phyloP scores from a whole-genome alignment of 164 flowering plant species.

The Macadamia tetraphylla region DNA sequence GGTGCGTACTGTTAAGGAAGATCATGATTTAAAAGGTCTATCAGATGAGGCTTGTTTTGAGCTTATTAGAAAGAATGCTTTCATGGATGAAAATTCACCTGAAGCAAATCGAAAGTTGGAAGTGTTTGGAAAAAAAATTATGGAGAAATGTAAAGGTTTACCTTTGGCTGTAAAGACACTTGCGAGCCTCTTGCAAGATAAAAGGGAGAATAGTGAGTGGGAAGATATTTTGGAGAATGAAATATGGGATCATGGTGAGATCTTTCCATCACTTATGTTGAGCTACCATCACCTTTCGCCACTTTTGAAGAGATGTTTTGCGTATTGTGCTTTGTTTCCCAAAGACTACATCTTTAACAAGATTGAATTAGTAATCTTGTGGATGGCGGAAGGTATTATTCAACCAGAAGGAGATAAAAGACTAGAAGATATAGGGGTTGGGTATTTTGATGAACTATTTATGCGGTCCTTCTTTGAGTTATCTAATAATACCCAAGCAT shows the following conservation, averaged over 20 bases:
- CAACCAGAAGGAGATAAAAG: background rate
- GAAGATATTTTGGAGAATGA: conserved; percentile 10
- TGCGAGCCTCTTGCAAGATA: background rate
- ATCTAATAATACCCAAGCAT: too few species aligned
- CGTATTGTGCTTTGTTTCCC: conserved; percentile 24
- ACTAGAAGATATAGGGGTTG: conserved; percentile 24
- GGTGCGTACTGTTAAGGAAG: background rate
- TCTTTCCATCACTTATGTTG: conserved; percentile 14
- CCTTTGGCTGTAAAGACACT: background rate
- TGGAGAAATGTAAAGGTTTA: background rate
- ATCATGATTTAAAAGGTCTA: too few species aligned
- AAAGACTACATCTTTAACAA: conserved; percentile 12
- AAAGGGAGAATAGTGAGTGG: conserved; percentile 3
- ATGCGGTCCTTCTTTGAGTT: conserved; percentile 26
- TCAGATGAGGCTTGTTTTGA: background rate
- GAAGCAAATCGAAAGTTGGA: background rate
- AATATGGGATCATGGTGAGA: conserved; percentile 10
- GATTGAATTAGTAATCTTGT: conserved; percentile 10
- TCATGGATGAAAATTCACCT: background rate
- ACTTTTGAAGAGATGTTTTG: conserved; percentile 26
- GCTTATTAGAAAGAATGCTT: background rate
- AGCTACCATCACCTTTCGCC: conserved; percentile 23
- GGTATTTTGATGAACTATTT: conserved; percentile 15
- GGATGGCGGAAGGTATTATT: conserved; percentile 30
- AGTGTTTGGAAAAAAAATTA: background rate